Evolutionary conservation across 2,329 filamentous ascomycete species (phyloP), one percentile per base, ranked within the genome.

Genomic region (Cladophialophora psammophila): DNA sequence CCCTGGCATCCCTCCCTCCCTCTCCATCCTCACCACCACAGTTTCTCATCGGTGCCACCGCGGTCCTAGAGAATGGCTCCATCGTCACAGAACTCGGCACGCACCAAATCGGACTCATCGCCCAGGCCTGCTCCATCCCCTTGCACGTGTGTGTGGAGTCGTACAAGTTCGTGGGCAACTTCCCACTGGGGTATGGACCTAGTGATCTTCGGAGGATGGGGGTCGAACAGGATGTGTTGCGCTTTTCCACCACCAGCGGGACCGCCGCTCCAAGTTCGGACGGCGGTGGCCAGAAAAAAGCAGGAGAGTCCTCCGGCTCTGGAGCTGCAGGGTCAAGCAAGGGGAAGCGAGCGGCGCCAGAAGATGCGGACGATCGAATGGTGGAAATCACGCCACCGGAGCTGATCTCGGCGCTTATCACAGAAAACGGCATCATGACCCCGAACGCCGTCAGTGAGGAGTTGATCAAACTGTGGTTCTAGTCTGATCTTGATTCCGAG

Each of bases 121-220:
- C 94, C 5, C 89, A 90, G 74, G 86, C 86, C 13, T 85, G 86
- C 68, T 87, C 89, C 45, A 89, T 92, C 69, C 91, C 91, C 0
- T 92, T 98, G 73, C 97, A 96, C 75, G 93, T 97, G 18, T 93
- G 95, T 5, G 91, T 91, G 0, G 95, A 99, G 82, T 96, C 92
- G 74, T 95, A 99, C 83, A 99, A 99, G 81, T 97, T 99, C 76
- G 93, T 96, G 54, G 87, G 93, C 74, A 85, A 95, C 63, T 95
- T 94, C 74, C 92, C 94, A 1, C 81, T 95, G 26, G 88, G 90
- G 69, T 68, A 50, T 48, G 71, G 71, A 26, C 67, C 67, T 2
- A 48, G 20, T 18, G 72, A 72, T 42, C 57, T 73, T 35, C 65
- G 63, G 12, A 65, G 62, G 3, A 93, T 97, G 79, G 88, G 90